Base-by-base conservation (phyloP, 305 asterid genomes). In the Euphrasia arctica region DNA sequence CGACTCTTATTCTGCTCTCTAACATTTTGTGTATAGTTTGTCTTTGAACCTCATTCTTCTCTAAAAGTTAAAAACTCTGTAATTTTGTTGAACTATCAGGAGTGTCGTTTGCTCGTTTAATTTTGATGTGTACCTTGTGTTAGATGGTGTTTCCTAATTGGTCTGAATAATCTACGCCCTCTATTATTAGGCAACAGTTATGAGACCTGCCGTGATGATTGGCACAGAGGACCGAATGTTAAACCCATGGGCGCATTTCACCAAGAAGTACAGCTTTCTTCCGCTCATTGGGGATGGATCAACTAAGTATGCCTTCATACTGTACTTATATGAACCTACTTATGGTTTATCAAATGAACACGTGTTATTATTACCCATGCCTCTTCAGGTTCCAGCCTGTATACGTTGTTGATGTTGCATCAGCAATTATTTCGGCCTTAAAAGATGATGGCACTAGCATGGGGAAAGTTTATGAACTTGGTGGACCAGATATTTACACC, bases 391-490 rank as follows among this genome's bases (percentile, higher is more conserved):
- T 94, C 76, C 99, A 94, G 85, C 99, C 99, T 60, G 98, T 94
- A 63, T 94, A 77, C 31, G 99, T 94, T 75, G 79, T 70, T 75
- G 98, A 94, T 81, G 91, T 94, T 75, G 99, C 99, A 60, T 80
- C 96, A 42, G 97, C 98, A 59, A 84, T 94, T 77, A 71, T 90
- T 60, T 72, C 95, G 4, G 85, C 99, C 72, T 74, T 94, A 79
- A 88, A 85, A 82, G 99, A 94, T 76, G 83, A 90, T 63, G 99
- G 99, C 39, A 65, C 82, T 82, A 88, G 98, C 79, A 81, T 90
- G 98, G 99, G 99, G 12, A 88, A 94, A 72, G 71, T 77, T 67
- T 94, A 88, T 78, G 98, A 94, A 83, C 99, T 94, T 65, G 99
- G 97, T 71, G 99, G 99, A 62, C 99, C 99, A 9, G 98, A 94